Base-by-base conservation (phyloP, 257 asterid genomes). In the Cinchona pubescens region DNA sequence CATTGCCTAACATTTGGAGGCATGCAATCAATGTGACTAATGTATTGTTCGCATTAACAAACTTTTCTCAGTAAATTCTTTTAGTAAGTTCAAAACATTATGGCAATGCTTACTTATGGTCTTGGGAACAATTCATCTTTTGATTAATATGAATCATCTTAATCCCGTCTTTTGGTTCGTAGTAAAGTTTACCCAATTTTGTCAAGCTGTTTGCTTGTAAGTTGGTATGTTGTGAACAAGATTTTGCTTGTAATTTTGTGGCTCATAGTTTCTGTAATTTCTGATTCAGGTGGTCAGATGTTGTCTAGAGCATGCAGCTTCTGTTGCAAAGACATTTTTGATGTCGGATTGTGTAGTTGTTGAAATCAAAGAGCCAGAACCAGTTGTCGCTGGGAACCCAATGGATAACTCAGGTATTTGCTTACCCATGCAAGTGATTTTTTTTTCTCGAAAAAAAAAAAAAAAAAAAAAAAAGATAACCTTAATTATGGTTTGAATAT, bases 341-440 rank as follows among this genome's bases (percentile, higher is more conserved):
- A 95, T 92, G 97, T 95, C 99, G 0, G 99, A 95, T 67, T 91
- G 97, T 14, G 99, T 95, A 21, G 99, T 95, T 12, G 98, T 92
- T 56, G 99, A 95, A 87, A 95, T 95, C 62, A 95, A 95, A 89
- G 99, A 88, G 84, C 85, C 96, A 0, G 97, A 95, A 62, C 92
- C 96, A 59, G 96, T 55, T 66, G 86, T 62, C 32, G 87, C 84
- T 3, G 97, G 82, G 9, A 95, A 72, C 85, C 99, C 99, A 1
- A 95, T 95, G 99, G 99, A 95, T 88, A 95, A 91, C 75, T 94
- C 98, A 48, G 98, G 98, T 92, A 83, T 59, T 45, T 29, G 38
- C 19, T 43, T 37, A 14, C 37, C 1, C 25, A 53, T 53, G 21
- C 18, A 19, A 13, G 18, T 1, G 16, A 53, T 19, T 53, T 23